Evolutionary conservation across 805 yeast species (phyloP), one percentile per base, ranked within the genome.

Genomic region (Candida palmyrensis): DNA sequence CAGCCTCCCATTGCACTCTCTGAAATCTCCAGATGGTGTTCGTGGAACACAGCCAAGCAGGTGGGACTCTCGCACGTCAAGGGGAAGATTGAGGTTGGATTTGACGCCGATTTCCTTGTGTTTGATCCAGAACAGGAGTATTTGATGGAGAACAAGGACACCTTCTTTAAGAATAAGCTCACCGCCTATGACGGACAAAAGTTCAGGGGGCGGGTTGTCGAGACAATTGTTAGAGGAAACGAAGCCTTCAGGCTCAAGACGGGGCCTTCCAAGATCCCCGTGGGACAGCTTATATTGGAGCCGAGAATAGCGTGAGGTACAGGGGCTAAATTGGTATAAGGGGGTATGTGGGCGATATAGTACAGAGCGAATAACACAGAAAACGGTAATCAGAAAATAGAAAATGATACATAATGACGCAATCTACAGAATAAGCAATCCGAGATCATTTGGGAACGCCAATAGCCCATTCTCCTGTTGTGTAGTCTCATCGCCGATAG

Each of bases 21-120:
- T 2, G 88, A 87, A 39, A 80, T 89, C 29, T 75, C 77, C 12
- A 63, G 64, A 43, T 88, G 96, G 96, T 82, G 94, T 39, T 75
- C 82, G 27, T 67, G 69, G 46, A 86, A 85, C 46, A 89, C 97
- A 0, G 88, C 97, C 1, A 69, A 70, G 39, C 96, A 89, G 55
- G 85, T 82, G 16, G 96, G 97, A 0, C 59, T 89, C 25, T 57
- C 69, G 6, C 76, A 82, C 45, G 52, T 58, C 29, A 89, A 90
- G 62, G 97, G 97, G 8, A 62, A 65, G 35, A 67, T 90, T 32
- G 72, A 64, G 18, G 71, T 70, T 8, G 97, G 96, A 0, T 72
- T 71, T 51, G 96, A 90, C 57, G 97, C 97, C 0, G 97, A 89
- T 57, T 77, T 89, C 42, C 78, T 82, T 19, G 68, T 89, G 6